Evolutionary conservation across 1,284 basidiomycete genomes (phyloP).

Genomic region (Irpex rosettiformis): DNA sequence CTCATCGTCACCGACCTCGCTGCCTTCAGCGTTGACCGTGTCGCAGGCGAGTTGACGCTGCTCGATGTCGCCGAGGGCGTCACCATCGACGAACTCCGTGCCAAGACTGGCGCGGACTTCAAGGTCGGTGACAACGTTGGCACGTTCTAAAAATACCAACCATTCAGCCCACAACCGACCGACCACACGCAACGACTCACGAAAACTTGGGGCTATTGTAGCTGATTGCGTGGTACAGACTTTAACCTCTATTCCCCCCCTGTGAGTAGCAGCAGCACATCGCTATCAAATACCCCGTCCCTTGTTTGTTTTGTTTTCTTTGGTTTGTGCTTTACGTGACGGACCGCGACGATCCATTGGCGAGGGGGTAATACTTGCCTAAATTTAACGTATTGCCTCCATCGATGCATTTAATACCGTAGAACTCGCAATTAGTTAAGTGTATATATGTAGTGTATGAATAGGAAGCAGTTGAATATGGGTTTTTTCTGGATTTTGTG

Average conservation of each 20-base stretch:
- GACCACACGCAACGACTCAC: too few relatives aligned
- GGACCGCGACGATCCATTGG: background rate
- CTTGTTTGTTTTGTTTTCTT: too few relatives aligned
- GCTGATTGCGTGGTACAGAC: too few relatives aligned
- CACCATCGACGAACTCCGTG: slow-evolving; percentile 78
- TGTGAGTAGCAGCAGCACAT: too few relatives aligned
- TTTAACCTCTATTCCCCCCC: too few relatives aligned
- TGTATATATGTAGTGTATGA: background rate
- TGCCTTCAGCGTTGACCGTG: slow-evolving; percentile 86
- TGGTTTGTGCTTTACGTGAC: too few relatives aligned
- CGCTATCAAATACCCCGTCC: too few relatives aligned
- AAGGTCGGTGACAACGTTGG: slow-evolving; percentile 40
- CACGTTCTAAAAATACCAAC: slow-evolving; percentile 20
- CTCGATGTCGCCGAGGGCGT: slow-evolving; percentile 84
- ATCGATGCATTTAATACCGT: background rate
- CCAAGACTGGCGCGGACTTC: slow-evolving; percentile 85
- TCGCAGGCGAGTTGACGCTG: slow-evolving; percentile 69
- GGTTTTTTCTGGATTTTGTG: background rate
- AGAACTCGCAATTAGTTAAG: background rate
- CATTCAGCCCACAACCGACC: too few relatives aligned
- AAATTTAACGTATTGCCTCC: background rate
- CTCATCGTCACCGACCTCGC: slow-evolving; percentile 92
- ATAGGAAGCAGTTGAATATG: too few relatives aligned
- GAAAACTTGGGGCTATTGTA: background rate
- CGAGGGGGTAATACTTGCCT: background rate